Evolutionary conservation across 2,329 filamentous ascomycete species (phyloP), one percentile per base, ranked within the genome.

Genomic region (Fusarium oligoseptatum): DNA sequence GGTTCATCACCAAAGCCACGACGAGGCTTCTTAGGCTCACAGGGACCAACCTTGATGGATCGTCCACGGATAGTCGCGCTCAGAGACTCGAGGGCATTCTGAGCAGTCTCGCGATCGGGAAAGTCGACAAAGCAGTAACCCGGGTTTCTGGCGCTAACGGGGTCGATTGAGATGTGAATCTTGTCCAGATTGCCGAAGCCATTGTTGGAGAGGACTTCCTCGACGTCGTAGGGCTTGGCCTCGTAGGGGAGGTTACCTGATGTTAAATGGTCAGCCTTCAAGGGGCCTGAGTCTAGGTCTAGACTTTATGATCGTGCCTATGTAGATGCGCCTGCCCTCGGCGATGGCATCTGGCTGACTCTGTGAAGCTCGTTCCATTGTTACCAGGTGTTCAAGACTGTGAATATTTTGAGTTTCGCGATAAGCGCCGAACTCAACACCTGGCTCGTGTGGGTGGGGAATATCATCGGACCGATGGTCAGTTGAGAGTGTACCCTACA

Each of bases 111-210:
- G 55, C 86, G 86, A 56, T 85, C 87, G 55, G 82, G 81, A 67
- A 94, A 89, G 77, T 94, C 92, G 55, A 94, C 89, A 76, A 95
- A 94, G 83, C 92, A 94, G 83, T 94, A 94, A 41, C 91, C 92
- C 0, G 92, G 92, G 80, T 94, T 94, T 52, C 92, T 87, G 45
- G 88, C 89, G 34, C 89, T 92, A 80, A 92, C 90, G 2, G 91
- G 88, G 77, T 94, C 92, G 63, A 92, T 87, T 1, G 91, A 91
- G 76, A 94, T 92, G 80, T 92, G 90, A 73, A 94, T 89, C 56
- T 89, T 88, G 73, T 88, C 86, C 66, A 82, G 82, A 15, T 80
- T 73, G 4, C 72, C 80, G 17, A 87, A 84, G n/a, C 79, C 81
- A 22, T 78, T 76, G 34, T 85, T 83, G 29, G 86, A 83, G 32